Evolutionary conservation across 768 basidiomycete species (phyloP).

Genomic region (Mycena galericulata): DNA sequence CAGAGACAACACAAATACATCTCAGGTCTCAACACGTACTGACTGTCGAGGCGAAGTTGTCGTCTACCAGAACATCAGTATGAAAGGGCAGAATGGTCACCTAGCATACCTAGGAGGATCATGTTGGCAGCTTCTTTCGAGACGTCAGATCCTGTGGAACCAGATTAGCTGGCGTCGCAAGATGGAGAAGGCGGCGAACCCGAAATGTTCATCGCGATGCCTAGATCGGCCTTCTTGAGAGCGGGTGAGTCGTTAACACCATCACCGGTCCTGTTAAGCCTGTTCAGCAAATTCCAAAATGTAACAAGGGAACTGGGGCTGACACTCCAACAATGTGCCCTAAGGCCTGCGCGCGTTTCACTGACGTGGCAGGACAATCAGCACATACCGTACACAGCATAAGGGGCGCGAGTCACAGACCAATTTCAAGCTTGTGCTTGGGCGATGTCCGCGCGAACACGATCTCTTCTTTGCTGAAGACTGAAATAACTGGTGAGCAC

Average conservation of each 20-base stretch:
- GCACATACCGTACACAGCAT: not conserved
- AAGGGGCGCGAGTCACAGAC: slow-evolving; percentile 46
- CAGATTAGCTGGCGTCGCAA: not conserved
- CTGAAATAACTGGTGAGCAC: slow-evolving; percentile 45
- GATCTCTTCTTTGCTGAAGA: slow-evolving; percentile 76
- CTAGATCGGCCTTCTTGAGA: slow-evolving; percentile 77
- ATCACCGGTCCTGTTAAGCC: slow-evolving; percentile 67
- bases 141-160: slow-evolving; percentile 64
- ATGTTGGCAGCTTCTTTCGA: slow-evolving; percentile 83
- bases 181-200: slow-evolving; percentile 37
- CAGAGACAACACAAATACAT: not conserved
- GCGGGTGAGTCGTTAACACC: slow-evolving; percentile 82
- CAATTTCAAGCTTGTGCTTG: slow-evolving; percentile 80
- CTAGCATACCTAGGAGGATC: slow-evolving; percentile 69
- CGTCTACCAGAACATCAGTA: slow-evolving; percentile 54
- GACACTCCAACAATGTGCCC: slow-evolving; percentile 81
- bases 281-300: slow-evolving; percentile 10
- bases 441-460: slow-evolving; percentile 81
- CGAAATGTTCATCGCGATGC: slow-evolving; percentile 82
- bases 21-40: slow-evolving; percentile 57
- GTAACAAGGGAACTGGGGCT: slow-evolving; percentile 39
- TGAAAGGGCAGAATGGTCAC: not conserved
- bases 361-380: slow-evolving; percentile 46
- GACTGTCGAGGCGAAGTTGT: slow-evolving; percentile 80
- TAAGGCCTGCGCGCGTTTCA: slow-evolving; percentile 77